Evolutionary conservation across 805 yeast genomes (phyloP), one percentile per base, ranked within the genome.

Genomic region (Ogataea ganodermae): DNA sequence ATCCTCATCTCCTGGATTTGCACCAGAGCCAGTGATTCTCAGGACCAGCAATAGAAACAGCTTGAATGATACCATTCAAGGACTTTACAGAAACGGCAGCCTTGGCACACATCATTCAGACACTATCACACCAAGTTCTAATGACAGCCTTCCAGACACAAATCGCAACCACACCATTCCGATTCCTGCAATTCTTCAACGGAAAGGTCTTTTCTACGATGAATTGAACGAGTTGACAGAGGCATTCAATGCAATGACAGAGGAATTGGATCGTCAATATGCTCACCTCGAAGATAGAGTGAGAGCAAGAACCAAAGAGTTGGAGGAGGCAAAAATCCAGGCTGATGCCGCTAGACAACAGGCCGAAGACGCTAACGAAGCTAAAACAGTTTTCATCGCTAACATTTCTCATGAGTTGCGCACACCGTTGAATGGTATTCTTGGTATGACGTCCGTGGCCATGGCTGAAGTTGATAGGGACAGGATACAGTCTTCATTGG

Each of bases 381-480:
- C 98, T 2, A 94, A 94, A 62, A 91, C 98, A 6, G 90, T 89
- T 6, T 89, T 89, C 63, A 84, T 89, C 59, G 96, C 97, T 2
- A 88, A 91, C 56, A 90, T 89, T 14, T 88, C 96, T 0, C 97
- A 89, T 65, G 99, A 94, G 70, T 74, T 94, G 61, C 79, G 98
- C 57, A 94, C 98, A 0, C 99, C 99, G 1, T 72, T 94, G 52
- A 94, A 94, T 65, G 99, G 99, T 63, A 94, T 94, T 35, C 71
- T 94, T 45, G 98, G 98, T 53, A 88, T 92, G 91, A 88, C 97
- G 0, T 86, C 96, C 2, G 86, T 92, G 47, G 91, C 96, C 5
- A 82, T 90, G 87, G 94, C 87, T 17, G 98, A 94, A 63, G 74
- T 73, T 23, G 92, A 88, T 55, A 74, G 75, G 4, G 66, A 72